Evolutionary conservation across 768 basidiomycete species (phyloP).

Genomic region (Tephrocybe sp.): DNA sequence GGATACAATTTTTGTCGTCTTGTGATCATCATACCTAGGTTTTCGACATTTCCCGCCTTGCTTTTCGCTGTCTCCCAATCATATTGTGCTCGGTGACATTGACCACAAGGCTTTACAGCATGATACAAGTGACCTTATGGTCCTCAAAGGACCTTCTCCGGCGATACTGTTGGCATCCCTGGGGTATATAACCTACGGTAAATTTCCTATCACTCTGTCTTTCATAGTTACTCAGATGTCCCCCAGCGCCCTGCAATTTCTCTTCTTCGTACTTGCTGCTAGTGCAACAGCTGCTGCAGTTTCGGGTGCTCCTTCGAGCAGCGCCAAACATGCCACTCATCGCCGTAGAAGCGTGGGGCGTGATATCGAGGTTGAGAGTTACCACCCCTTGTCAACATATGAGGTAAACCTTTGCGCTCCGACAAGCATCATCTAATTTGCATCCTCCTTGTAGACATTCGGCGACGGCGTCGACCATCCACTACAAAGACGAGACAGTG

Average conservation of each 20-base stretch:
- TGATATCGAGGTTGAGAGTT: conserved; percentile 31
- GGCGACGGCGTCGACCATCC: not conserved
- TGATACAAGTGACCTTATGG: conserved; percentile 8
- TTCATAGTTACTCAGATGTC: conserved; percentile 3
- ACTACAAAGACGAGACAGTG: not conserved
- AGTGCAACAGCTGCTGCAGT: not conserved
- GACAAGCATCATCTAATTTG: conserved; percentile 1
- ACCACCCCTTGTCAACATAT: conserved; percentile 34
- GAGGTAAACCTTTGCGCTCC: conserved; percentile 22
- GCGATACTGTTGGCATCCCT: conserved; percentile 10
- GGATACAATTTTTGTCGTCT: too few species aligned
- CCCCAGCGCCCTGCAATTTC: not conserved
- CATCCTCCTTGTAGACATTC: too few species aligned
- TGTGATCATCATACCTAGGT: conserved; percentile 2
- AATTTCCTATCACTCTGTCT: too few species aligned
- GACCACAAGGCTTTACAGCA: not conserved
- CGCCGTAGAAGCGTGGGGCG: conserved; percentile 26
- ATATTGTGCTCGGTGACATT: conserved; percentile 1
- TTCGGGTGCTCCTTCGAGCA: not conserved
- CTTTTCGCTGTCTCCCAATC: conserved; percentile 5
- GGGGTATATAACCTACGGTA: conserved; percentile 2
- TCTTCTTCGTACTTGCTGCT: conserved; percentile 2
- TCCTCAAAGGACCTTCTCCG: not conserved
- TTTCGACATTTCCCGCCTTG: not conserved
- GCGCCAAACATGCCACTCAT: conserved; percentile 26